These are phyloP conservation scores for Incumbomyces lentus DNA, from an alignment of 2,329 filamentous ascomycete species.

Conservation along the genomic window DNA sequence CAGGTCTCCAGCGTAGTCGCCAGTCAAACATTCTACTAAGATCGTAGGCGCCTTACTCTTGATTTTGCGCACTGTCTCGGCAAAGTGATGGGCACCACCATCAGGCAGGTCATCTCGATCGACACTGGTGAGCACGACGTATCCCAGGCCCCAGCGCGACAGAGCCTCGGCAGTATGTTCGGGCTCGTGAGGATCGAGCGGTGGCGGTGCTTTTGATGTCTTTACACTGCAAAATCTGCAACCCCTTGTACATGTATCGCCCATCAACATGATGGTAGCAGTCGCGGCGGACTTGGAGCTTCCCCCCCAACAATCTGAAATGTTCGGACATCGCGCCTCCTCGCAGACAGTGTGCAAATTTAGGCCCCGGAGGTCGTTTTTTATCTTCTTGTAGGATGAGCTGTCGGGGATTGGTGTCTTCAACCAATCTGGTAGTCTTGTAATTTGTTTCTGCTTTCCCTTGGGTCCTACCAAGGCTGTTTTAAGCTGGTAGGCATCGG, in stretches of 20 bases:
- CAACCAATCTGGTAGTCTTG: slow-evolving; percentile 80
- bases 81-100: slow-evolving; percentile 79
- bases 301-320: slow-evolving; percentile 96
- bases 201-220: slow-evolving; percentile 63
- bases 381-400: slow-evolving; percentile 88
- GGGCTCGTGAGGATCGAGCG: slow-evolving; percentile 89
- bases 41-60: slow-evolving; percentile 57
- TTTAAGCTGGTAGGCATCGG: slow-evolving; percentile 50
- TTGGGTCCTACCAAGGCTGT: slow-evolving; percentile 52
- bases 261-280: slow-evolving; percentile 98
- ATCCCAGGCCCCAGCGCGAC: slow-evolving; percentile 84
- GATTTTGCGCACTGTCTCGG: slow-evolving; percentile 87
- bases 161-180: slow-evolving; percentile 94
- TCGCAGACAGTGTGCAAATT: slow-evolving; percentile 94
- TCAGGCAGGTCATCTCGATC: slow-evolving; percentile 88
- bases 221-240: slow-evolving; percentile 97
- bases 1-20: slow-evolving; percentile 74
- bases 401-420: slow-evolving; percentile 87
- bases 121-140: slow-evolving; percentile 87
- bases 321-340: slow-evolving; percentile 94
- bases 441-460: slow-evolving; percentile 55
- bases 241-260: slow-evolving; percentile 91
- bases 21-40: slow-evolving; percentile 45
- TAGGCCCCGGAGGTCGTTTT: slow-evolving; percentile 79
- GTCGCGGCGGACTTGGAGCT: slow-evolving; percentile 79